Base-by-base conservation (phyloP, 495 filamentous ascomycete species). In the Tuber umbilicatum region DNA sequence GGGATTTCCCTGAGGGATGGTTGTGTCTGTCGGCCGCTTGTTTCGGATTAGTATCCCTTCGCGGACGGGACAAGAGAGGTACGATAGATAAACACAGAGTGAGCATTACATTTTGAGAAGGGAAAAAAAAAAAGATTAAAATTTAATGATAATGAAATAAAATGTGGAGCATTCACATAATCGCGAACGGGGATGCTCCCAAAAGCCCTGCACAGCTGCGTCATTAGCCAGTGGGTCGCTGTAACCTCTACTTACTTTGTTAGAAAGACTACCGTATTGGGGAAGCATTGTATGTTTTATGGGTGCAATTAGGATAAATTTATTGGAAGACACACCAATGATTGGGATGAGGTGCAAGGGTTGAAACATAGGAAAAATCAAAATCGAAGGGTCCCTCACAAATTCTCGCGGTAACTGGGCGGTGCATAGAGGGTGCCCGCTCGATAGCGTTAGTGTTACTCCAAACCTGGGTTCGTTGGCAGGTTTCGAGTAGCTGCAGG, bases 131-230 rank as follows among this genome's bases (percentile, higher is more conserved):
- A 16, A 12, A 43, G 16, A 43, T 17, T 17, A 43, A 16, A 17
- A 42, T 42, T 1, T 5, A 16, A 60, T 60, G n/a, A 60, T 50
- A 60, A 31, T 31, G n/a, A 70, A 70, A 71, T 74, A 76, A 76
- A 76, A 68, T 78, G 76, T 74, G 76, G 76, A 74, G 76, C 73
- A 50, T 71, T 72, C 75, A 76, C 75, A 39, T 21, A 75, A 77
- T 77, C 75, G 55, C 55, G 69, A 70, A 77, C 43, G 50, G 73
- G 50, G 43, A 55, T 60, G 42, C 70, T 43, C 40, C 70, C 37
- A 55, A 38, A 27, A 60, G 45, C 45, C 55, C 55, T 72, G 74
- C 74, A 77, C 60, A 74, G 21, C 75, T 78, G 76, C 76, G 74
- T 78, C 76, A 78, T 73, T 71, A 72, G 55, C n/a, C 55, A 64